Evolutionary conservation across 73 alveolate genomes (phyloP), one percentile per base, ranked within the genome.

Genomic region (Stentor coeruleus): DNA sequence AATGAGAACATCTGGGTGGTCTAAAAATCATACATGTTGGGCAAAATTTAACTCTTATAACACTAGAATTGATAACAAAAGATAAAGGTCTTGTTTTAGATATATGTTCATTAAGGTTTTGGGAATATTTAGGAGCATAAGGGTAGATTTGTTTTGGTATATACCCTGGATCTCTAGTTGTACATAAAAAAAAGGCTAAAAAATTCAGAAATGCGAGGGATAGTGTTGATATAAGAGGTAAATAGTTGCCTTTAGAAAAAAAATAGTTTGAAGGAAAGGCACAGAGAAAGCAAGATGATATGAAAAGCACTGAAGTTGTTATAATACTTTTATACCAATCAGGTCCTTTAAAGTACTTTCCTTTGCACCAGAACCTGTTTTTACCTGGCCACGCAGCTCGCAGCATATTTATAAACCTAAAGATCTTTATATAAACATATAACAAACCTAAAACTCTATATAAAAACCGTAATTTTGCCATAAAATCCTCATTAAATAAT

Each of bases 1-100:
- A 84, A 30, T 84, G 90, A 82, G 89, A 39, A 6, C 83, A 31
- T 57, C 90, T 81, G 0, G 89, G 89, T 20, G 90, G 90, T 0
- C 90, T 79, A 6, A 39, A 3, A 35, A 84, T 77, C 31, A 38
- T 31, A 59, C 90, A 81, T 3, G 87, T 74, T 14, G 11, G 20
- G 87, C 87, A 81, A 28, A 28, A 31, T 49, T 81, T 81, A 11
- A 59, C 20, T 79, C 3, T 20, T 20, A 75, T 39, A 0, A 1
- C 14, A 15, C 72, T 14, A n/a, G 80, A 75, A 38, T n/a, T 14
- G 39, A n/a, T n/a, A 14, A 39, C 39, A 40, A 40, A 26, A n/a
- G 38, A n/a, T 14, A 37, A 38, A 37, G 28, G 59, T 33, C 39
- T 66, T 66, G 41, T 2, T 66, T 14, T 26, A 20, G 41, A 66